Conservation (phyloP, 2,329 filamentous ascomycete species). For the Parafenestella ontariensis region DNA sequence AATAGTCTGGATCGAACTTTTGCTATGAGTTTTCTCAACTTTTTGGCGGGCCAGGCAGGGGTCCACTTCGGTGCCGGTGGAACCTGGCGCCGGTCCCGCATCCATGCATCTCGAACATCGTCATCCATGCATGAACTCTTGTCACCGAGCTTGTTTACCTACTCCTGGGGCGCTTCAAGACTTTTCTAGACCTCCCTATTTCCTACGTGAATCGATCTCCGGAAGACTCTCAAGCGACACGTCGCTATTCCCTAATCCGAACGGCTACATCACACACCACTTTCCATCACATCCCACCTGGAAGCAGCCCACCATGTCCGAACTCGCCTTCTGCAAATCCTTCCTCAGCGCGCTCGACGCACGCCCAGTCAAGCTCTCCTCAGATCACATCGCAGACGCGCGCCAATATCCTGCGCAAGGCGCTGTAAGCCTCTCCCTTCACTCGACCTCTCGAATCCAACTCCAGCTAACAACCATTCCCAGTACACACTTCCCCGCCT, state of each 20-base stretch:
- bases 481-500: constrained; percentile 78
- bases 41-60: constrained; percentile 21
- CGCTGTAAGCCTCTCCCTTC: constrained; percentile 69
- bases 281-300: neutral
- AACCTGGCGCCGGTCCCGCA: constrained; percentile 25
- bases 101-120: constrained; percentile 35
- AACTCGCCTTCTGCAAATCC: constrained; percentile 81
- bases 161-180: neutral
- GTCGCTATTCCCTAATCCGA: neutral
- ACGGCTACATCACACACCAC: neutral
- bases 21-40: constrained; percentile 15
- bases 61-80: constrained; percentile 20
- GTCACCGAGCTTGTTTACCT: neutral
- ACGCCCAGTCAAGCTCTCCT: constrained; percentile 79
- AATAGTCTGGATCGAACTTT: constrained; percentile 36
- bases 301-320: constrained; percentile 51
- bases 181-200: neutral
- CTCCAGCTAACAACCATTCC: constrained; percentile 23
- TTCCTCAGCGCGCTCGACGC: constrained; percentile 84
- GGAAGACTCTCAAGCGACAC: neutral
- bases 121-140: constrained; percentile 36
- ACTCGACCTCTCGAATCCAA: constrained; percentile 26
- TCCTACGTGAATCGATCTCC: neutral
- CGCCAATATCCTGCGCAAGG: constrained; percentile 76
- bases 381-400: constrained; percentile 89